Evolutionary conservation across 257 asterid genomes (phyloP).

Genomic region (Paraleonurus japonicus): DNA sequence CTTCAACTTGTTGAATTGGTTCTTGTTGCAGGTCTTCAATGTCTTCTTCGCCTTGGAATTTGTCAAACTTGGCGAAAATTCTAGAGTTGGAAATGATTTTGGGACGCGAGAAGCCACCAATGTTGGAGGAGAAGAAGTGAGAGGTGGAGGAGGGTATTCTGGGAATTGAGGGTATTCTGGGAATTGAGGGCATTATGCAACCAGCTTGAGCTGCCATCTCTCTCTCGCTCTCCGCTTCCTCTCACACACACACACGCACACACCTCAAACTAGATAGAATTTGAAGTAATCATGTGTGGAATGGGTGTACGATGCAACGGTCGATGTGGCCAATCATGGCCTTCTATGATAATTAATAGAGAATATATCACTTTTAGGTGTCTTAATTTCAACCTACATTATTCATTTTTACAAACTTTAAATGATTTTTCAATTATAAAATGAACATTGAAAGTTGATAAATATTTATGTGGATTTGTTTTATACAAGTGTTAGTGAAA

Average conservation of each 20-base stretch:
- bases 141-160: conserved; percentile 33
- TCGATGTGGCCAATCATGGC: neutral
- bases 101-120: conserved; percentile 31
- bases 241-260: neutral
- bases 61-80: conserved; percentile 68
- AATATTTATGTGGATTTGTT: too few species aligned
- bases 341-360: neutral
- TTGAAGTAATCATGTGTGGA: neutral
- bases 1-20: conserved; percentile 23
- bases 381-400: too few species aligned
- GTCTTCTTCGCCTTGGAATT: conserved; percentile 58
- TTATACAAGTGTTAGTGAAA: too few species aligned
- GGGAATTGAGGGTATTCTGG: conserved; percentile 38
- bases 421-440: too few species aligned
- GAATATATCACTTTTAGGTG: too few species aligned
- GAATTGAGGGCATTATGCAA: conserved; percentile 33
- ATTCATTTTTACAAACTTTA: too few species aligned
- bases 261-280: neutral
- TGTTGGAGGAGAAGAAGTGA: conserved; percentile 32
- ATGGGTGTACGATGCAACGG: neutral
- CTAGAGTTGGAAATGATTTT: conserved; percentile 30
- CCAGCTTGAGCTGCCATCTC: conserved; percentile 52
- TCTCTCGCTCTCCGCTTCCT: conserved; percentile 8
- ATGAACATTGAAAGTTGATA: too few species aligned
- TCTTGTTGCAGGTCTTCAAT: conserved; percentile 32